Evolutionary conservation across 2,329 filamentous ascomycete genomes (phyloP).

Genomic region (Aspergillus melleus): DNA sequence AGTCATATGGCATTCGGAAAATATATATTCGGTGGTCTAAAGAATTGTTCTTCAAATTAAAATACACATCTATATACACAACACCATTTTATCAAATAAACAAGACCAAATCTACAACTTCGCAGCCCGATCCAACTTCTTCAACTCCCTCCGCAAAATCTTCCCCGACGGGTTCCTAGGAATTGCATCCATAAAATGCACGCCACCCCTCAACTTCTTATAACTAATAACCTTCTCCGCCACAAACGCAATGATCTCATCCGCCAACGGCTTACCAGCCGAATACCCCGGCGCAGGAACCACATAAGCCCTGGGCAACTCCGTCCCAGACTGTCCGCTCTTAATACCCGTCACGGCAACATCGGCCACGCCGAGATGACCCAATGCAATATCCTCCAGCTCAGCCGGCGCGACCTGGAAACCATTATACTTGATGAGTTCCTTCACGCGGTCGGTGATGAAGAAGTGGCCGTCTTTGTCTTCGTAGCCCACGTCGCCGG

Average conservation of each 20-base stretch:
- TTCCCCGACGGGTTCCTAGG: slow-evolving; percentile 37
- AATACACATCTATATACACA: no score
- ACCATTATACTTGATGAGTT: slow-evolving; percentile 58
- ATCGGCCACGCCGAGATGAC: slow-evolving; percentile 49
- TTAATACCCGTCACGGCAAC: slow-evolving; percentile 59
- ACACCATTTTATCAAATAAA: no score
- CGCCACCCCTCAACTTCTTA: slow-evolving; percentile 34
- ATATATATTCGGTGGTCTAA: no score
- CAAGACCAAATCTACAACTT: neutral
- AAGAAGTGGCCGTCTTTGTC: slow-evolving; percentile 73
- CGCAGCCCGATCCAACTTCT: slow-evolving; percentile 14
- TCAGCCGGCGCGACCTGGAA: slow-evolving; percentile 66
- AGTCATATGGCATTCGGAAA: no score
- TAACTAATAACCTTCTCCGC: slow-evolving; percentile 30
- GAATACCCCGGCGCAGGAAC: slow-evolving; percentile 38
- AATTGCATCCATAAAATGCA: slow-evolving; percentile 32
- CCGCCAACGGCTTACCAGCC: slow-evolving; percentile 30
- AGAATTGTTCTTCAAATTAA: no score
- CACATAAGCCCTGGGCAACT: slow-evolving; percentile 63
- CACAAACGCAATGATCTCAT: slow-evolving; percentile 25
- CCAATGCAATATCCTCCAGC: slow-evolving; percentile 50
- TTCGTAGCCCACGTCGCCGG: slow-evolving; percentile 72
- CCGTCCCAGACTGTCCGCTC: slow-evolving; percentile 57
- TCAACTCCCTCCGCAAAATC: slow-evolving; percentile 28
- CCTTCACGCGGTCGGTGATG: slow-evolving; percentile 75